phyloP scores from a whole-genome alignment of 768 basidiomycete species.

The Panus rudis region DNA sequence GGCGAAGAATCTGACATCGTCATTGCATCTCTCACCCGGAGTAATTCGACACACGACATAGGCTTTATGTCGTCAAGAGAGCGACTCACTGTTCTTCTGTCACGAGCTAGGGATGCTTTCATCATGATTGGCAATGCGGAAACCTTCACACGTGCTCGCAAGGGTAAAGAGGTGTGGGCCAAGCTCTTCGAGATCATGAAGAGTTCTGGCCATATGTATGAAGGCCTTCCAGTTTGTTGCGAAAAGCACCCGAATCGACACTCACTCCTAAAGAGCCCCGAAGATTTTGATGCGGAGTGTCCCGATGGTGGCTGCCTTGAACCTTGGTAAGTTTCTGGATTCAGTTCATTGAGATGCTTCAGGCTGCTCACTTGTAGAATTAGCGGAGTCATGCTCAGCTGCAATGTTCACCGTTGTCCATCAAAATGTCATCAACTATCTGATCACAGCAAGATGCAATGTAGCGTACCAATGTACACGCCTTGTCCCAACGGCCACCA shows the following conservation, averaged over 20 bases:
- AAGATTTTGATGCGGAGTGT: constrained; percentile 42
- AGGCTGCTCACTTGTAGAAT: not conserved
- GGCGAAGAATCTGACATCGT: constrained; percentile 72
- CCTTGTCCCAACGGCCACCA: constrained; percentile 42
- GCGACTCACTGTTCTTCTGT: constrained; percentile 64
- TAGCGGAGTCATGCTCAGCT: constrained; percentile 43
- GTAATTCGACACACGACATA: constrained; percentile 48
- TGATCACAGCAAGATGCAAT: constrained; percentile 49
- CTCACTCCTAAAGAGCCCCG: constrained; percentile 31
- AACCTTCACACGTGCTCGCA: constrained; percentile 48
- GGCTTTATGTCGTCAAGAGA: constrained; percentile 70
- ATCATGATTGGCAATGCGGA: constrained; percentile 60
- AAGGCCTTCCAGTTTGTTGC: constrained; percentile 55
- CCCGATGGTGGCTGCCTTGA: constrained; percentile 60
- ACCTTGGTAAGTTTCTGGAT: constrained; percentile 41
- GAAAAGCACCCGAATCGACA: constrained; percentile 42
- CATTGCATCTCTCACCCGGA: constrained; percentile 52
- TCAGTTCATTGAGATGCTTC: not conserved
- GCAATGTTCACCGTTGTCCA: constrained; percentile 47
- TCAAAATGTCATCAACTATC: constrained; percentile 53
- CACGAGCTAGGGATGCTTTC: constrained; percentile 57
- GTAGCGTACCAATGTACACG: constrained; percentile 28
- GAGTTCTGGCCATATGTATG: constrained; percentile 39
- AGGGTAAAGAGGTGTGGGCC: constrained; percentile 46
- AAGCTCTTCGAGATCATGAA: constrained; percentile 40